A percentile compares a stretch with the other conserved stretches of the same genome.
These are phyloP conservation scores for Pseudogymnoascus pannorum DNA, from an alignment of 2,329 filamentous ascomycete genomes.

Conservation along the genomic window DNA sequence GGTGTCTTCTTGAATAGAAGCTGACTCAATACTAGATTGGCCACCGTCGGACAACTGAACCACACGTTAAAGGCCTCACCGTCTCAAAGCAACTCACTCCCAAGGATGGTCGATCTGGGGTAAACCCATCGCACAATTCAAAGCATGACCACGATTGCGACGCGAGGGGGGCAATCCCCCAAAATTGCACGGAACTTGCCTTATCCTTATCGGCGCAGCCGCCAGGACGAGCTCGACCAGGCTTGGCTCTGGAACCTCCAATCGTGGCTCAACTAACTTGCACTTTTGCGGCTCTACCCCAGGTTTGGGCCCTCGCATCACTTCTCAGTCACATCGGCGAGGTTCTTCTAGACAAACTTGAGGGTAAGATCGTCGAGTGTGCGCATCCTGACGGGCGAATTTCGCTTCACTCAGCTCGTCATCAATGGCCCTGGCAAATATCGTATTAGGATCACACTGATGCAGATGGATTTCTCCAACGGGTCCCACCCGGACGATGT, in stretches of 20 bases:
- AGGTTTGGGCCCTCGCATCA: conserved; percentile 24
- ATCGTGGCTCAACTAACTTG: conserved; percentile 21
- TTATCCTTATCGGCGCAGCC: conserved; percentile 24
- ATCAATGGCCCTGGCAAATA: conserved; percentile 25
- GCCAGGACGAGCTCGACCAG: conserved; percentile 19
- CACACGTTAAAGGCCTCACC: background rate
- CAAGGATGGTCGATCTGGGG: background rate
- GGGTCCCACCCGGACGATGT: background rate
- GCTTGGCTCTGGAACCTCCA: conserved; percentile 23
- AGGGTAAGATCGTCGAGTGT: conserved; percentile 24
- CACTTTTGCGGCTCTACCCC: conserved; percentile 23
- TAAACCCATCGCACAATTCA: background rate
- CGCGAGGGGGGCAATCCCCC: background rate
- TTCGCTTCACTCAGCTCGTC: conserved; percentile 26
- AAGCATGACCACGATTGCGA: background rate
- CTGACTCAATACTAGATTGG: too few species aligned
- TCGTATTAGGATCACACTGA: conserved; percentile 23
- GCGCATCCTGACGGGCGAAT: conserved; percentile 27
- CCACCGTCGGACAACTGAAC: background rate
- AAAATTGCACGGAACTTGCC: background rate
- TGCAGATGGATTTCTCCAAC: conserved; percentile 17
- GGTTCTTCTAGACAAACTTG: conserved; percentile 21
- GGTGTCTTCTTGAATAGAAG: too few species aligned
- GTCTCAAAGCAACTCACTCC: background rate
- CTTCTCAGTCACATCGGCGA: conserved; percentile 24